Evolutionary conservation across 2,329 filamentous ascomycete genomes (phyloP).

Genomic region (Pseudogymnoascus sp.): DNA sequence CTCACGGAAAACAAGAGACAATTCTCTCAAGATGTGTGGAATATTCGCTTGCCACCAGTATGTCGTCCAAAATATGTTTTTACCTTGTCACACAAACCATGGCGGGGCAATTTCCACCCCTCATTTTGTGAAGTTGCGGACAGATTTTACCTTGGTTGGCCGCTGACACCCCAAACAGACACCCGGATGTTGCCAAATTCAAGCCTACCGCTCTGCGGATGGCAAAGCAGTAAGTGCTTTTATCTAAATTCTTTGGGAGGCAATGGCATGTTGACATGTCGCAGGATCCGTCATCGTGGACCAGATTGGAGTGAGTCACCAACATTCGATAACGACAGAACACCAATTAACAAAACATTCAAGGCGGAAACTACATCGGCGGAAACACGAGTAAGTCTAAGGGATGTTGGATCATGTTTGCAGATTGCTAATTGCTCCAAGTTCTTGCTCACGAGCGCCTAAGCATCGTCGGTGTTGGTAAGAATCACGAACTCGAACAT

Average conservation of each 20-base stretch:
- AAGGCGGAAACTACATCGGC: constrained; percentile 79
- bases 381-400: constrained; percentile 76
- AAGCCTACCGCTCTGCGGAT: constrained; percentile 90
- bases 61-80: constrained; percentile 30
- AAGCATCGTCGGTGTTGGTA: constrained; percentile 94
- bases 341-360: constrained; percentile 14
- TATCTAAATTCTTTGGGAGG: neutral
- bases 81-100: constrained; percentile 17
- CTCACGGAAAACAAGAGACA: constrained; percentile 2
- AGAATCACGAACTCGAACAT: constrained; percentile 26
- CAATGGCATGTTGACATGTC: constrained; percentile 11
- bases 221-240: constrained; percentile 72
- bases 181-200: constrained; percentile 92
- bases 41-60: constrained; percentile 94
- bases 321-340: constrained; percentile 18
- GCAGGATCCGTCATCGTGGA: constrained; percentile 85
- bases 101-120: constrained; percentile 31
- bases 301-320: constrained; percentile 89
- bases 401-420: neutral
- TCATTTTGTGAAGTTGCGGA: constrained; percentile 16
- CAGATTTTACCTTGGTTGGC: neutral
- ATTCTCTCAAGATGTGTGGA: constrained; percentile 70
- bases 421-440: constrained; percentile 31
- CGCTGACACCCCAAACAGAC: constrained; percentile 38
- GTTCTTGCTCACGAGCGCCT: constrained; percentile 95